Base-by-base conservation (phyloP, 441 rosid species). In the Gossypium gossypioides region DNA sequence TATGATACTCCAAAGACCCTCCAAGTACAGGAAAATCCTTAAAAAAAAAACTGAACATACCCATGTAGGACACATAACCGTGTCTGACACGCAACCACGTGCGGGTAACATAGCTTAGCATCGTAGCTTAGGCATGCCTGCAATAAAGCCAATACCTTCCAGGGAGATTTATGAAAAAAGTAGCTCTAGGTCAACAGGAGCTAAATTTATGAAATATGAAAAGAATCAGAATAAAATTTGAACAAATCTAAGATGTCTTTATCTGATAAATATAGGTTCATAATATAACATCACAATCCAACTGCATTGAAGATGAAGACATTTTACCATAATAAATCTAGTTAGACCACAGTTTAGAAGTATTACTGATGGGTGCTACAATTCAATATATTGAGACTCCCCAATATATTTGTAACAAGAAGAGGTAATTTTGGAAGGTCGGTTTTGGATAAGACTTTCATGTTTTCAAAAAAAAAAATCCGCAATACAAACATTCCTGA, bases 401-500 rank as follows among this genome's bases (percentile, higher is more conserved):
- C 13, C 71, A 1, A 12, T 5, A 46, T 48, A 48, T 15, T 3
- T 48, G 37, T 48, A 48, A 66, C 56, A 66, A 5, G 22, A 66
- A 22, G 37, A 22, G 9, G 21, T 3, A 24, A 48, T 27, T 24
- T n/a, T n/a, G 22, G 22, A 46, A 44, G 57, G 57, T n/a, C 15
- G n/a, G 8, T 7, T 68, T 27, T 13, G 6, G 4, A 4, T 40
- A 50, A 27, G 59, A 57, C 42, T 21, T 21, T 15, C 24, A 61
- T 24, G 5, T 67, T 34, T 1, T 15, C 15, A 40, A n/a, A 46
- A 61, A 74, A n/a, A 3, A 66, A 64, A 55, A 18, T 73, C 80
- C 48, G 80, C 61, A 77, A 58, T 73, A 76, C 54, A 76, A 68
- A 69, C 50, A 77, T 74, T 78, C 89, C 94, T 89, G 91, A 80